A percentile compares a stretch with the other conserved stretches of the same genome.
Conservation (phyloP, 164 flowering plant species). For the Euptelea pleiosperma region DNA sequence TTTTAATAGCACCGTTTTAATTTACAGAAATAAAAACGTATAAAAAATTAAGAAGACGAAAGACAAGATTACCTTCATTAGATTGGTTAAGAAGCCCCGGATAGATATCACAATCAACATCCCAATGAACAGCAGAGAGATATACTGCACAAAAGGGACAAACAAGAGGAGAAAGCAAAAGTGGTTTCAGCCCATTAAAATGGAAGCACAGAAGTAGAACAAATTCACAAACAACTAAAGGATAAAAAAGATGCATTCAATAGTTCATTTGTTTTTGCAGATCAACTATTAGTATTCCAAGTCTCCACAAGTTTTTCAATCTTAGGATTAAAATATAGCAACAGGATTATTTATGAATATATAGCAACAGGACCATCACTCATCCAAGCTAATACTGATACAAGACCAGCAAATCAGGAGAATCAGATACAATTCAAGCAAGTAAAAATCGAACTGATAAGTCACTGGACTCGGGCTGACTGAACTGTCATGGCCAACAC, state of each 20-base stretch:
- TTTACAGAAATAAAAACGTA: neutral
- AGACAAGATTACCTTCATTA: slow-evolving; percentile 77
- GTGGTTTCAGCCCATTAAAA: neutral
- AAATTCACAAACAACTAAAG: neutral
- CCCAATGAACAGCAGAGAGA: slow-evolving; percentile 91
- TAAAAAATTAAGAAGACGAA: neutral
- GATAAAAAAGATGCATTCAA: neutral
- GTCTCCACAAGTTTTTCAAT: neutral
- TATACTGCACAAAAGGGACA: slow-evolving; percentile 54
- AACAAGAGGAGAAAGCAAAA: neutral
- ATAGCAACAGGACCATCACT: neutral
- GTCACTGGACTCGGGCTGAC: too few relatives aligned
- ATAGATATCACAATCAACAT: slow-evolving; percentile 89
- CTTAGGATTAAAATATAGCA: neutral
- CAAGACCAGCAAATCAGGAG: neutral
- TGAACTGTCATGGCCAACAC: too few relatives aligned
- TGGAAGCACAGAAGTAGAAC: neutral
- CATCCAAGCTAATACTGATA: neutral
- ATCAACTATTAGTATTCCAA: neutral
- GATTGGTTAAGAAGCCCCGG: slow-evolving; percentile 84
- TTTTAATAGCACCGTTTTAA: neutral
- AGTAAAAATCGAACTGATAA: too few relatives aligned
- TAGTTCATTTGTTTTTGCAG: neutral
- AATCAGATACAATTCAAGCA: neutral
- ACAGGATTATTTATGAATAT: too few relatives aligned